A percentile compares a stretch with the other conserved stretches of the same genome.
phyloP scores from a whole-genome alignment of 1,139 yeast genomes.

The Geotrichum siamense region DNA sequence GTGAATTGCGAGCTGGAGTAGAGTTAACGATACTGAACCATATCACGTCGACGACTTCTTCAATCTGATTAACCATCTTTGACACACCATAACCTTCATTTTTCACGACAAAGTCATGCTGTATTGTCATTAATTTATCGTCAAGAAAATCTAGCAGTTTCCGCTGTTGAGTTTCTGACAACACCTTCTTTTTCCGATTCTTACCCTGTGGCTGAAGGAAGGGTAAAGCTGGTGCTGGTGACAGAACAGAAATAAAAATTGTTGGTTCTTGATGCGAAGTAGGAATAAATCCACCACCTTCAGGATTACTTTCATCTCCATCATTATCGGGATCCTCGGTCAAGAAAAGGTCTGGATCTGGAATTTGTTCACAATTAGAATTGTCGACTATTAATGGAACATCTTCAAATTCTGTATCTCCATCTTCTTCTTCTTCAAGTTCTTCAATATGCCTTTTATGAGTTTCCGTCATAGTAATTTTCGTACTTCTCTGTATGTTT shows the following conservation, averaged over 20 bases:
- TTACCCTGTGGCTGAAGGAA: not conserved
- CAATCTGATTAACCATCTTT: constrained; percentile 43
- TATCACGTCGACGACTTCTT: constrained; percentile 44
- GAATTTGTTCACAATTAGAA: not conserved
- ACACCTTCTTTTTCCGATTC: not conserved
- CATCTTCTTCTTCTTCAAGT: not conserved
- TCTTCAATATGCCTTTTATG: not conserved
- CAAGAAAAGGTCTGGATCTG: constrained; percentile 3
- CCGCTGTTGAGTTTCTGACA: constrained; percentile 16
- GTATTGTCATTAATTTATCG: constrained; percentile 13
- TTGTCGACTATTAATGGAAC: not conserved
- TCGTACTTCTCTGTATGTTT: too few relatives aligned
- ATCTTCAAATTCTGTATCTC: not conserved
- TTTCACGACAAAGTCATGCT: constrained; percentile 18
- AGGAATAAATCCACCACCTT: constrained; percentile 1
- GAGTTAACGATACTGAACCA: constrained; percentile 47
- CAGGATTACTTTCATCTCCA: not conserved
- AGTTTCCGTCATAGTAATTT: not conserved
- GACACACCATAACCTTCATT: constrained; percentile 35
- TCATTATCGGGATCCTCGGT: not conserved
- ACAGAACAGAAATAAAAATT: not conserved
- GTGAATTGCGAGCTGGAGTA: constrained; percentile 6
- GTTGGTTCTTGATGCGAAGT: not conserved
- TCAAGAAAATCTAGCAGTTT: constrained; percentile 10
- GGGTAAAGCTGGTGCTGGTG: constrained; percentile 1